Conservation (phyloP, 2,329 filamentous ascomycete species). For the Sphaerulina vaccinii region DNA sequence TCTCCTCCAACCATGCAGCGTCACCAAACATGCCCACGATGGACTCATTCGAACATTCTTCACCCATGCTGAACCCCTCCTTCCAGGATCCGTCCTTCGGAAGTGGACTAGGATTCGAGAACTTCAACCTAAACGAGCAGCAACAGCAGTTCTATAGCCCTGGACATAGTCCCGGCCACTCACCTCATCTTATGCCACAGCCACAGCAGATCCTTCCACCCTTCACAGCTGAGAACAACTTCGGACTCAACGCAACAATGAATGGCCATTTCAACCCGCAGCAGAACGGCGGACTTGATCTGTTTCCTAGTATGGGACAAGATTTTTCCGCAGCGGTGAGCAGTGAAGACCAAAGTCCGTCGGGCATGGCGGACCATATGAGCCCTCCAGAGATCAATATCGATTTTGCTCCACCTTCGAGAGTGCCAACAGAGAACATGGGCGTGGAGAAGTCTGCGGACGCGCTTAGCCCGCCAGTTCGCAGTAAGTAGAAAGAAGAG, state of each 20-base stretch:
- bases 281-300: conserved; percentile 47
- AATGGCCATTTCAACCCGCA: conserved; percentile 50
- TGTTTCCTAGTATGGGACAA: conserved; percentile 51
- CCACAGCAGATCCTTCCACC: conserved; percentile 56
- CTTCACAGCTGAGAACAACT: conserved; percentile 47
- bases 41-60: conserved; percentile 80
- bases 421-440: conserved; percentile 36
- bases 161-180: conserved; percentile 60
- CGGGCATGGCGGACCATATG: conserved; percentile 70
- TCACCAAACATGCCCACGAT: conserved; percentile 78
- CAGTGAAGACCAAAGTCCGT: conserved; percentile 43
- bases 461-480: conserved; percentile 77
- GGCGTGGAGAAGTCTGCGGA: conserved; percentile 64
- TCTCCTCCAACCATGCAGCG: conserved; percentile 68
- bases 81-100: conserved; percentile 73
- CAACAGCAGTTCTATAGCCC: conserved; percentile 30
- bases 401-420: conserved; percentile 76
- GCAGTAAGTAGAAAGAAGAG: conserved; percentile 47
- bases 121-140: conserved; percentile 75
- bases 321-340: conserved; percentile 51
- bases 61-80: conserved; percentile 70
- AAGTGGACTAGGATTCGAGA: conserved; percentile 72
- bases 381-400: conserved; percentile 94
- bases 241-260: conserved; percentile 48
- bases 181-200: conserved; percentile 66